Conservation (phyloP, 2,329 filamentous ascomycete genomes). For the Phialophora macrospora region DNA sequence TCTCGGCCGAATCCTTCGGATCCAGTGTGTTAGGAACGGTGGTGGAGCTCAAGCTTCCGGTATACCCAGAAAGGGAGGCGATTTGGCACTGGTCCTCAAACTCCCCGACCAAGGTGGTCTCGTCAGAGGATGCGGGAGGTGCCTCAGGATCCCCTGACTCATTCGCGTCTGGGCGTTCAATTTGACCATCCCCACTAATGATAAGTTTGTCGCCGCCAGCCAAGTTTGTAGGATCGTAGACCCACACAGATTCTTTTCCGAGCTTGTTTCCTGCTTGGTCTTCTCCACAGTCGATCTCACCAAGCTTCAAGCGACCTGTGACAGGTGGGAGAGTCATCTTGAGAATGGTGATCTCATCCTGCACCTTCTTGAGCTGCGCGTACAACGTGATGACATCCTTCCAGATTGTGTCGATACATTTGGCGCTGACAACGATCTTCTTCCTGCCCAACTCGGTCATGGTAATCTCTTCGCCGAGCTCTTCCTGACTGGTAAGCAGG, state of each 20-base stretch:
- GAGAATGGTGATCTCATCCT: background rate
- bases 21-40: background rate
- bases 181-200: background rate
- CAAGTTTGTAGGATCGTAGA: constrained; percentile 3
- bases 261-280: background rate
- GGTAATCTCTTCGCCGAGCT: constrained; percentile 10
- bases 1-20: background rate
- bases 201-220: background rate
- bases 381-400: constrained; percentile 13
- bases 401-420: constrained; percentile 27
- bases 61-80: background rate
- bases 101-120: background rate
- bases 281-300: background rate
- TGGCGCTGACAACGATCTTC: constrained; percentile 24
- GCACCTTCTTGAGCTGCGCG: constrained; percentile 8
- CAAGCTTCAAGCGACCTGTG: background rate
- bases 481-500: constrained; percentile 21
- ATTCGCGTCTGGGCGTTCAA: background rate
- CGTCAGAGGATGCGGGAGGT: background rate
- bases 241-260: background rate
- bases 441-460: constrained; percentile 6
- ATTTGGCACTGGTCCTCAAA: constrained; percentile 6
- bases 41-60: background rate
- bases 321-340: constrained; percentile 9
- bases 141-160: background rate